These are phyloP conservation scores for Arthrobotrys musiformis DNA, from an alignment of 2,329 filamentous ascomycete genomes.

Conservation along the genomic window DNA sequence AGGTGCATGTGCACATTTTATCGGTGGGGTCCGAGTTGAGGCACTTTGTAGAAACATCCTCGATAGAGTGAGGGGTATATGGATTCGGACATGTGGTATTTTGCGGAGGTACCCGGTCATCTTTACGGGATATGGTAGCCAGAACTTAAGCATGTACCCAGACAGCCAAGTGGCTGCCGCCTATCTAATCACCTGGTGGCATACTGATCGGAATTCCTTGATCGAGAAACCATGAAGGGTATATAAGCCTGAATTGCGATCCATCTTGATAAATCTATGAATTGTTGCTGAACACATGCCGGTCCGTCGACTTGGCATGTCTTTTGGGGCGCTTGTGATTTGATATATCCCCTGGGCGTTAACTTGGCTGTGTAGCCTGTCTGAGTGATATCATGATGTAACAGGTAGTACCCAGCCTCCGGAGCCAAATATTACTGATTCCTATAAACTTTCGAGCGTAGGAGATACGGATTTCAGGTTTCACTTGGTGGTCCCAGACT, in stretches of 20 bases:
- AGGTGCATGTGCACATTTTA: background rate
- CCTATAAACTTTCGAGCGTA: too few species aligned
- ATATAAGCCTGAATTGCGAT: constrained; percentile 2
- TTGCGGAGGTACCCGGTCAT: background rate
- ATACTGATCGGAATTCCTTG: background rate
- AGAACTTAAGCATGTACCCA: background rate
- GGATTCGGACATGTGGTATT: background rate
- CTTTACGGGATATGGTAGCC: background rate
- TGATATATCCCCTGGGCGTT: background rate
- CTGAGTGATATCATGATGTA: too few species aligned
- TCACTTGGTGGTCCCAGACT: too few species aligned
- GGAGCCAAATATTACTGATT: too few species aligned
- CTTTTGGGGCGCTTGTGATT: background rate
- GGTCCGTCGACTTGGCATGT: background rate
- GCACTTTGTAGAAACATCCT: background rate
- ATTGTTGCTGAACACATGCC: background rate
- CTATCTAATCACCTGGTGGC: background rate
- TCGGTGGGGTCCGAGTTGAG: background rate
- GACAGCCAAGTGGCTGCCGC: background rate
- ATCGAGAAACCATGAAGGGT: constrained; percentile 2
- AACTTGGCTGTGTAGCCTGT: too few species aligned
- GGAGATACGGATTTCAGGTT: too few species aligned
- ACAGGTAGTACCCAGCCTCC: too few species aligned
- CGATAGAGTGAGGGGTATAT: background rate
- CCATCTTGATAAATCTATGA: background rate